phyloP scores from a whole-genome alignment of 169 alveolate species.

The Plasmodium coatneyi region DNA sequence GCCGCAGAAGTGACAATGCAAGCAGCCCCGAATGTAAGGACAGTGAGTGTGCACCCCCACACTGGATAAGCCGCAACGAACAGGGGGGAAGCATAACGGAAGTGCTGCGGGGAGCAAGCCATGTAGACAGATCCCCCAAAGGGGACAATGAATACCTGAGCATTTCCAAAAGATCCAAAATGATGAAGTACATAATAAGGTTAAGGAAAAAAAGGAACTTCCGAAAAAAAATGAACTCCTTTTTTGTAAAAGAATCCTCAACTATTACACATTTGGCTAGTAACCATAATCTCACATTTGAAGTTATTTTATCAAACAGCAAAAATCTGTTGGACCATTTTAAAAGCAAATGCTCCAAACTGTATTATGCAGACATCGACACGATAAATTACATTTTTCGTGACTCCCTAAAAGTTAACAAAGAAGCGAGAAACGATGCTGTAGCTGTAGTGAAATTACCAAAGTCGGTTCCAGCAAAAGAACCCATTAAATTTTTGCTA shows the following conservation, averaged over 20 bases:
- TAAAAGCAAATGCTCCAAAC: slow-evolving; percentile 37
- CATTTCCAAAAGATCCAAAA: slow-evolving; percentile 56
- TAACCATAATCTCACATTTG: slow-evolving; percentile 25
- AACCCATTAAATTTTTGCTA: slow-evolving; percentile 66
- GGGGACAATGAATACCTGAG: slow-evolving; percentile 33
- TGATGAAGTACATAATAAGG: slow-evolving; percentile 71
- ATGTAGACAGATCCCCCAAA: not conserved
- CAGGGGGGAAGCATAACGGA: not conserved
- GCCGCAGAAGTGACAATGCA: not conserved
- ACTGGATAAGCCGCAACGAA: slow-evolving; percentile 21
- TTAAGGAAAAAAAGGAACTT: slow-evolving; percentile 71
- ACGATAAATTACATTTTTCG: slow-evolving; percentile 55
- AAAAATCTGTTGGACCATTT: slow-evolving; percentile 28
- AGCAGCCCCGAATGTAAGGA: not conserved
- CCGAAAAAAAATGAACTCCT: slow-evolving; percentile 67
- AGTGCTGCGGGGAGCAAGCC: not conserved
- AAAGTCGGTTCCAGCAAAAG: not conserved
- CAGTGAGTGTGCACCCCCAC: slow-evolving; percentile 23
- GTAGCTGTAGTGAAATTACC: slow-evolving; percentile 58
- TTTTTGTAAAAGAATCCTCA: slow-evolving; percentile 68
- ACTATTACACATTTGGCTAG: slow-evolving; percentile 40
- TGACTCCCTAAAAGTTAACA: slow-evolving; percentile 40
- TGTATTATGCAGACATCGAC: slow-evolving; percentile 43
- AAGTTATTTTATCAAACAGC: slow-evolving; percentile 43
- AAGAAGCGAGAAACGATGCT: slow-evolving; percentile 32